These are phyloP conservation scores for Phytophthora constricta DNA, from an alignment of 352 stramenopile species.

Conservation along the genomic window DNA sequence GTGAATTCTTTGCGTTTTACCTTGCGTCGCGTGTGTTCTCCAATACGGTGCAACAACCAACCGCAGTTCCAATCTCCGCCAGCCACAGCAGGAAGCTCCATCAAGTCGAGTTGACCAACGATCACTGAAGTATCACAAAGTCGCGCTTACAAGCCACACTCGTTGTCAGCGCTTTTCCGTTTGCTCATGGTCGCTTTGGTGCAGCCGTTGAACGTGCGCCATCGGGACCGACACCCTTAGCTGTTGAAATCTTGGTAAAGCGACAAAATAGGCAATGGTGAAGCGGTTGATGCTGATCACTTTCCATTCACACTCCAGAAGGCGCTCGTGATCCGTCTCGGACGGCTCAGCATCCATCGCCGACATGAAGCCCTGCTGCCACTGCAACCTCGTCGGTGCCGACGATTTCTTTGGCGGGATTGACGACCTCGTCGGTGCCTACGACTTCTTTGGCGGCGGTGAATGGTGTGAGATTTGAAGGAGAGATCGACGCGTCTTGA, in stretches of 20 bases:
- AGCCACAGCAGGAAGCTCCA: no score
- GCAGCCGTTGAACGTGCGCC: conserved; percentile 45
- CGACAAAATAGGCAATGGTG: conserved; percentile 35
- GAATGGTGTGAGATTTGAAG: background rate
- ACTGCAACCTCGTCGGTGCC: no score
- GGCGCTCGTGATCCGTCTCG: background rate
- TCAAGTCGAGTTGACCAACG: no score
- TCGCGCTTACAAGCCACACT: conserved; percentile 17
- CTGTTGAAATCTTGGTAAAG: conserved; percentile 52
- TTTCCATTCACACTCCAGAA: background rate
- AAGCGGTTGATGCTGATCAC: no score
- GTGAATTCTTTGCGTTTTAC: no score
- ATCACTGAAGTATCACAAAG: conserved; percentile 21
- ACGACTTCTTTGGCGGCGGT: conserved; percentile 2
- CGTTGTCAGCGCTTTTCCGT: conserved; percentile 9
- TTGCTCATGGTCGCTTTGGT: conserved; percentile 12
- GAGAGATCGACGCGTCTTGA: background rate
- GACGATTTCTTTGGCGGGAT: no score
- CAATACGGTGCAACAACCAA: no score
- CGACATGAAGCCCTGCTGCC: conserved; percentile 61
- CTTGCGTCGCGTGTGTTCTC: no score
- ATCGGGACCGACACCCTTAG: conserved; percentile 39
- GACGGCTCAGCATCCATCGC: conserved; percentile 61
- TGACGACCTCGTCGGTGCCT: conserved; percentile 2
- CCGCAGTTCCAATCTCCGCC: no score